These are phyloP conservation scores for Trichosporon coremiiforme DNA, from an alignment of 1,284 basidiomycete species.

Conservation along the genomic window DNA sequence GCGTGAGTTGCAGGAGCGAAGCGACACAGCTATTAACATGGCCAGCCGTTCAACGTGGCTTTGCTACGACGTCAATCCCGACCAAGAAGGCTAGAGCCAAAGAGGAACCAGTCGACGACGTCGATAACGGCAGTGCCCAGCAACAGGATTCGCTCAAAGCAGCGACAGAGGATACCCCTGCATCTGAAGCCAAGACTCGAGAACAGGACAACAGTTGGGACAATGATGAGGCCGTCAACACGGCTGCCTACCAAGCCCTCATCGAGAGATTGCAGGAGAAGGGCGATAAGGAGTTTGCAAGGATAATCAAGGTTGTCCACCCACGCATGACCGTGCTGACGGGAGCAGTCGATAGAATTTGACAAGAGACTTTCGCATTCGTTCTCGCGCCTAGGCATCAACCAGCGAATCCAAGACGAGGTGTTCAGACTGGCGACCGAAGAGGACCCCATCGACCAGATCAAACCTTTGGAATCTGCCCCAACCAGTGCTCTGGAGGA, in stretches of 20 bases:
- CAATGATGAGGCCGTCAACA: constrained; percentile 39
- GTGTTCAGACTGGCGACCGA: constrained; percentile 58
- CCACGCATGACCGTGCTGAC: too few species aligned
- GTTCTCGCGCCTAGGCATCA: constrained; percentile 68
- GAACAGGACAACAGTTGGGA: constrained; percentile 45
- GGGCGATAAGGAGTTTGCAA: constrained; percentile 81
- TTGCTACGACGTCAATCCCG: constrained; percentile 78
- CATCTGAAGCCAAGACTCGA: too few species aligned
- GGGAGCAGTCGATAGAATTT: constrained; percentile 71
- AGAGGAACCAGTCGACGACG: too few species aligned
- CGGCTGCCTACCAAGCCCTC: constrained; percentile 53
- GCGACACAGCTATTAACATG: neutral
- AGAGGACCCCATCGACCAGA: constrained; percentile 48
- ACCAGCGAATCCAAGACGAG: constrained; percentile 65
- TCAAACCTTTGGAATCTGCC: constrained; percentile 5
- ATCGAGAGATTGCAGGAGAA: constrained; percentile 84
- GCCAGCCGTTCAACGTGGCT: constrained; percentile 61
- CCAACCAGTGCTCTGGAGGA: constrained; percentile 60
- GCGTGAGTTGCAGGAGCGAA: constrained; percentile 61
- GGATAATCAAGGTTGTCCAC: constrained; percentile 69
- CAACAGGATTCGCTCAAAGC: neutral
- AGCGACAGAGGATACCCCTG: too few species aligned
- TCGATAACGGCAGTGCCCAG: neutral
- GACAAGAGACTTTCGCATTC: constrained; percentile 75
- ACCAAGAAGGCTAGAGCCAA: constrained; percentile 68